phyloP scores from a whole-genome alignment of 2,329 filamentous ascomycete species.

The Aureobasidium sp. region DNA sequence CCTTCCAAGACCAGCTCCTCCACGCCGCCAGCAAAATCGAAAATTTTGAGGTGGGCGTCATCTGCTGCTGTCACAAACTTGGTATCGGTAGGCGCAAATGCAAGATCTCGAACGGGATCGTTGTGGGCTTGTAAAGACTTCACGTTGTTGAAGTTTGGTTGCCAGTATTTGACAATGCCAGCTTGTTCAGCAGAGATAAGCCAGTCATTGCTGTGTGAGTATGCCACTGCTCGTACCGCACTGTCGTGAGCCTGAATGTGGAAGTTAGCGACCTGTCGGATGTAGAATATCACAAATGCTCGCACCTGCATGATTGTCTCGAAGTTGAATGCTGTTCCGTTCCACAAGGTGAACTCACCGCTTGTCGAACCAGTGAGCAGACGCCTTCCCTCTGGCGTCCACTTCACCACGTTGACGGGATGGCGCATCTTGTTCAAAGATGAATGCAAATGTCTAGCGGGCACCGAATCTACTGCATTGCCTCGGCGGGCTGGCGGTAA shows the following conservation, averaged over 20 bases:
- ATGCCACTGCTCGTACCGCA: conserved; percentile 71
- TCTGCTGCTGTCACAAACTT: conserved; percentile 97
- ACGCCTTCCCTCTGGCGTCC: conserved; percentile 91
- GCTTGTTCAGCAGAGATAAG: conserved; percentile 91
- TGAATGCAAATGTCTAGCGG: conserved; percentile 93
- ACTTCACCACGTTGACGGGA: conserved; percentile 91
- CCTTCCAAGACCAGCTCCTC: conserved; percentile 79
- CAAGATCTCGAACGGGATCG: conserved; percentile 81
- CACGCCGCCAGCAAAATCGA: conserved; percentile 81
- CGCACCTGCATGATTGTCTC: conserved; percentile 89
- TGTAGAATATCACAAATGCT: conserved; percentile 62
- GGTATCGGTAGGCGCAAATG: conserved; percentile 86
- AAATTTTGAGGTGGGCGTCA: conserved; percentile 88
- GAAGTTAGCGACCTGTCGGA: conserved; percentile 50
- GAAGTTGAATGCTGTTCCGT: conserved; percentile 98
- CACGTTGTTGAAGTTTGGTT: conserved; percentile 98
- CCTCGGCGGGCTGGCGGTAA: conserved; percentile 69
- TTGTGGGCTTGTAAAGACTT: conserved; percentile 87
- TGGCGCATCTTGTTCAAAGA: conserved; percentile 98
- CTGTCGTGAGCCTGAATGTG: conserved; percentile 86
- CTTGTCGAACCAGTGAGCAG: conserved; percentile 90
- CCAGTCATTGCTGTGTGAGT: conserved; percentile 96
- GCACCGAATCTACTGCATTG: conserved; percentile 75
- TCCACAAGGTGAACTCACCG: conserved; percentile 97
- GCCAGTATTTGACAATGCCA: conserved; percentile 96